These are phyloP conservation scores for Pseudogymnoascus sp. DNA, from an alignment of 2,329 filamentous ascomycete species.

Conservation along the genomic window DNA sequence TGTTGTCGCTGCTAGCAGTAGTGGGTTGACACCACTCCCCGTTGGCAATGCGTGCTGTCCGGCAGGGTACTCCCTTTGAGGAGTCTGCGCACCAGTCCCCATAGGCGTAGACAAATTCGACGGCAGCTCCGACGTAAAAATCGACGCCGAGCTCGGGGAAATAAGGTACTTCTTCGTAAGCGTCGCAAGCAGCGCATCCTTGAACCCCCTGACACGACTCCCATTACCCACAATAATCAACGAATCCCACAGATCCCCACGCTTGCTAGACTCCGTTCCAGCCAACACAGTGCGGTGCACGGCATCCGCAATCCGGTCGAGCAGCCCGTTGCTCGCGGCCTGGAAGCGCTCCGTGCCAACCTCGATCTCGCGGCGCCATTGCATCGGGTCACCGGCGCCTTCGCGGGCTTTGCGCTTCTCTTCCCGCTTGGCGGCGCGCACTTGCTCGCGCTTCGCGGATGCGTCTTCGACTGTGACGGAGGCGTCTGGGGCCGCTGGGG, in stretches of 20 bases:
- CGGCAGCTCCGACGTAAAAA: constrained; percentile 94
- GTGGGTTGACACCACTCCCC: constrained; percentile 68
- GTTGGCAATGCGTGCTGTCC: constrained; percentile 47
- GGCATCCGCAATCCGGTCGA: constrained; percentile 75
- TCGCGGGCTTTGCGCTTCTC: constrained; percentile 24
- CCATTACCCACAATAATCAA: constrained; percentile 90
- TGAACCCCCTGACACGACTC: constrained; percentile 65
- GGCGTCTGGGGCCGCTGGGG: constrained; percentile 10
- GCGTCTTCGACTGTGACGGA: constrained; percentile 17
- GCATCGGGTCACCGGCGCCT: constrained; percentile 36
- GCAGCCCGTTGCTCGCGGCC: constrained; percentile 59
- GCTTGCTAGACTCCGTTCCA: constrained; percentile 76
- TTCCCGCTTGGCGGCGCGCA: constrained; percentile 22
- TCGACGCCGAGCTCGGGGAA: constrained; percentile 85
- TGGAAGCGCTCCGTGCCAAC: constrained; percentile 69
- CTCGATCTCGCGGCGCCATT: constrained; percentile 60
- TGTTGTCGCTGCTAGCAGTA: constrained; percentile 84
- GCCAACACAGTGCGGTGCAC: constrained; percentile 77
- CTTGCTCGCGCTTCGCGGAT: constrained; percentile 20
- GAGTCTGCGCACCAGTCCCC: constrained; percentile 86
- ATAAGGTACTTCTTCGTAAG: constrained; percentile 78
- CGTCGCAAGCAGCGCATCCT: constrained; percentile 75
- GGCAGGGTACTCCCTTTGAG: constrained; percentile 45
- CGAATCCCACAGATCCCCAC: constrained; percentile 83
- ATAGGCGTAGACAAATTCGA: constrained; percentile 87